phyloP scores from a whole-genome alignment of 768 basidiomycete genomes.

The Leucosporidium creatinivorum region DNA sequence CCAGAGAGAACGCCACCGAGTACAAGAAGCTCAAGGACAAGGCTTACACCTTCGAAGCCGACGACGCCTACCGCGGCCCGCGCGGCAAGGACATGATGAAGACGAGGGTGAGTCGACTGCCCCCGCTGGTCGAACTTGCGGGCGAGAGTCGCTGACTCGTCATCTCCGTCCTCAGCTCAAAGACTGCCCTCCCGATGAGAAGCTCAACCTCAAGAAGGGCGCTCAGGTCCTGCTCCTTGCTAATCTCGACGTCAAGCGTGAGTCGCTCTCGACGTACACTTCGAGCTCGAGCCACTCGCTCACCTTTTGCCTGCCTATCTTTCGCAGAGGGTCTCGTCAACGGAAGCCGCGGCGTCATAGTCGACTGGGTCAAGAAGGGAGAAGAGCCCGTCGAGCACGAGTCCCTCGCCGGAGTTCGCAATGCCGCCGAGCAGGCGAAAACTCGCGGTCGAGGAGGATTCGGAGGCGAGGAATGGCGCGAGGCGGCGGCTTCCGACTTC shows the following conservation, averaged over 20 bases:
- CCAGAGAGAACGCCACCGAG: conserved; percentile 40
- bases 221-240: conserved; percentile 47
- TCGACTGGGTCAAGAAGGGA: conserved; percentile 25
- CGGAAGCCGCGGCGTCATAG: conserved; percentile 29
- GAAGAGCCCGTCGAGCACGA: neutral
- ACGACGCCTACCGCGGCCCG: conserved; percentile 36
- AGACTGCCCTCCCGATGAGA: conserved; percentile 41
- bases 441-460: neutral
- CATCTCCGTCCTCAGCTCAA: conserved; percentile 7
- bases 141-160: neutral
- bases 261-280: neutral
- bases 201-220: conserved; percentile 40
- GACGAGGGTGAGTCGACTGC: conserved; percentile 35
- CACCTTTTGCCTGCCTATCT: neutral
- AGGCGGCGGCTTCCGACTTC: conserved; percentile 16
- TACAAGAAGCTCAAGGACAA: conserved; percentile 38
- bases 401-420: neutral
- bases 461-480: conserved; percentile 30
- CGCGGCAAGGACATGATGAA: conserved; percentile 28
- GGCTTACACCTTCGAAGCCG: conserved; percentile 37
- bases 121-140: too few relatives aligned
- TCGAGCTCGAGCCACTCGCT: too few relatives aligned
- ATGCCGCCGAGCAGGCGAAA: neutral
- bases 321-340: conserved; percentile 22
- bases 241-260: conserved; percentile 37